Evolutionary conservation across 176 grass and related monocot species (phyloP).

Genomic region (Oryza meyeriana): DNA sequence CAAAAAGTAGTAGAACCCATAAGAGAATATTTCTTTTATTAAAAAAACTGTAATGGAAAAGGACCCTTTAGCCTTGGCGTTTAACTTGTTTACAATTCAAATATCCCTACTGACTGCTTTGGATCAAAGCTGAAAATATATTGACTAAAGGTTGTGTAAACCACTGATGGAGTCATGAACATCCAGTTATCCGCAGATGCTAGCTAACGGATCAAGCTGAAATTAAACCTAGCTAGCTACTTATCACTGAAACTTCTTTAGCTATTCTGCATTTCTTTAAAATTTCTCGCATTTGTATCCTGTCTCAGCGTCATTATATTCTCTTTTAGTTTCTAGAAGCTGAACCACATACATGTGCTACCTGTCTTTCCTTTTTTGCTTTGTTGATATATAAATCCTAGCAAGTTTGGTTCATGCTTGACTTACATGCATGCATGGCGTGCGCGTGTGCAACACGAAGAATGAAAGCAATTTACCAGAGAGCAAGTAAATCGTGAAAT

Average conservation of each 20-base stretch:
- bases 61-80: background rate
- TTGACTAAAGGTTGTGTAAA: too few species aligned
- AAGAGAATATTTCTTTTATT: background rate
- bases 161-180: too few species aligned
- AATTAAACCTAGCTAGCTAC: background rate
- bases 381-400: too few species aligned
- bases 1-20: background rate
- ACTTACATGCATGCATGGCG: background rate
- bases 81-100: background rate
- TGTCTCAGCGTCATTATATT: background rate
- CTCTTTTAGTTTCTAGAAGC: background rate
- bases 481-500: too few species aligned
- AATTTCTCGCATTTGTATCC: background rate
- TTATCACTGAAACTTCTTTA: background rate
- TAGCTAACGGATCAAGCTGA: background rate
- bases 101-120: background rate
- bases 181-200: background rate
- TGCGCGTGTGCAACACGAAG: too few species aligned
- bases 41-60: background rate
- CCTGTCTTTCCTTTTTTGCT: background rate
- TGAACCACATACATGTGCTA: background rate
- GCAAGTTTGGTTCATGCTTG: conserved; percentile 1
- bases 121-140: too few species aligned
- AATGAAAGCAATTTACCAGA: too few species aligned
- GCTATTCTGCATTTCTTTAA: background rate